Evolutionary conservation across 2,329 filamentous ascomycete species (phyloP).

Genomic region (Penicillium concentricum): DNA sequence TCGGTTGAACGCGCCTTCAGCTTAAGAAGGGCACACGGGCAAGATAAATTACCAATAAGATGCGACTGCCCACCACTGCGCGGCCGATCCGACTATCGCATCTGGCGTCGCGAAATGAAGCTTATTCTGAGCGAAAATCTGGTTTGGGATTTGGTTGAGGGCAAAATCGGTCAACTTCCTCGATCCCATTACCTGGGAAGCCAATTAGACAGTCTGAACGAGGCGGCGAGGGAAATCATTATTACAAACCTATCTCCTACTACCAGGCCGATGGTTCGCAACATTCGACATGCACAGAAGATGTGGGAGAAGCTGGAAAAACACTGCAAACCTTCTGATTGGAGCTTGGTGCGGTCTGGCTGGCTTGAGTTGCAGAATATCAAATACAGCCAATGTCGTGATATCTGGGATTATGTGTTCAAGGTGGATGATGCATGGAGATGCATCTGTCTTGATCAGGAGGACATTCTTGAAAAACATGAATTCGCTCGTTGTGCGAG

Average conservation of each 20-base stretch:
- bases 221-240: background rate
- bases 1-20: background rate
- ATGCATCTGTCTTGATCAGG: constrained; percentile 2
- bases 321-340: constrained; percentile 6
- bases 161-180: background rate
- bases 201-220: background rate
- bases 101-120: background rate
- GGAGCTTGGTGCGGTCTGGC: background rate
- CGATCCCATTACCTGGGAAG: background rate
- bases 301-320: constrained; percentile 7
- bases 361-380: constrained; percentile 3
- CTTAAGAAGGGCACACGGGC: background rate
- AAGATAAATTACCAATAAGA: background rate
- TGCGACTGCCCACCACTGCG: constrained; percentile 2
- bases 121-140: background rate
- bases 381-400: constrained; percentile 2
- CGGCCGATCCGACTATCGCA: constrained; percentile 2
- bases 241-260: background rate
- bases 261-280: constrained; percentile 1
- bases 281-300: background rate
- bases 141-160: background rate
- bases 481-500: constrained; percentile 1
- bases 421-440: constrained; percentile 6
- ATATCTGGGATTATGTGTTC: constrained; percentile 1
- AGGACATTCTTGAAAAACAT: background rate